Conservation (phyloP, 1,284 basidiomycete species). For the Irpex lacteus region DNA sequence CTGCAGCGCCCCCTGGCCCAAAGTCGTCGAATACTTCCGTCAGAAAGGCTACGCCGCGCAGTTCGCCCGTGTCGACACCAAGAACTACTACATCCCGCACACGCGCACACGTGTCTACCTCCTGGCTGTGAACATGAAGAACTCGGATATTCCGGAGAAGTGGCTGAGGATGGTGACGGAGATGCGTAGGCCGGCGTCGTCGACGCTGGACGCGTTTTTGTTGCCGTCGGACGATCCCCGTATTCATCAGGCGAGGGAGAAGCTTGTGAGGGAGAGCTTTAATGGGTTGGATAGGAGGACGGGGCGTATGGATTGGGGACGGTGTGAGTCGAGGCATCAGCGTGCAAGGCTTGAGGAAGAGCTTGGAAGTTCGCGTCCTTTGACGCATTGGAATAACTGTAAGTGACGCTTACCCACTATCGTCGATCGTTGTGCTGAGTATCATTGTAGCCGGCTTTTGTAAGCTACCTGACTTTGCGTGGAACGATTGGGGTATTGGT, state of each 20-base stretch:
- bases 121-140: conserved; percentile 68
- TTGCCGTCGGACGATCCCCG: conserved; percentile 88
- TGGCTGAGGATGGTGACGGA: conserved; percentile 73
- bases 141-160: conserved; percentile 57
- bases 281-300: conserved; percentile 58
- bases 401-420: conserved; percentile 14
- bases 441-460: conserved; percentile 69
- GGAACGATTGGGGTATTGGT: conserved; percentile 89
- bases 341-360: conserved; percentile 83
- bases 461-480: conserved; percentile 87
- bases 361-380: conserved; percentile 80
- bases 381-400: conserved; percentile 95
- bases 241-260: conserved; percentile 85
- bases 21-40: conserved; percentile 76
- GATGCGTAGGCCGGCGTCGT: conserved; percentile 82
- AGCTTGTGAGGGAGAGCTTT: conserved; percentile 68
- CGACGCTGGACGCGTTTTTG: conserved; percentile 90
- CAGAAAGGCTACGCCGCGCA: conserved; percentile 77
- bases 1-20: conserved; percentile 85
- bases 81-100: conserved; percentile 92
- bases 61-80: conserved; percentile 82
- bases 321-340: conserved; percentile 91
- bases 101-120: conserved; percentile 90
- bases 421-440: background rate
- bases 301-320: conserved; percentile 85